Evolutionary conservation across 1,284 basidiomycete genomes (phyloP).

Genomic region (Phellopilus nigrolimitatus): DNA sequence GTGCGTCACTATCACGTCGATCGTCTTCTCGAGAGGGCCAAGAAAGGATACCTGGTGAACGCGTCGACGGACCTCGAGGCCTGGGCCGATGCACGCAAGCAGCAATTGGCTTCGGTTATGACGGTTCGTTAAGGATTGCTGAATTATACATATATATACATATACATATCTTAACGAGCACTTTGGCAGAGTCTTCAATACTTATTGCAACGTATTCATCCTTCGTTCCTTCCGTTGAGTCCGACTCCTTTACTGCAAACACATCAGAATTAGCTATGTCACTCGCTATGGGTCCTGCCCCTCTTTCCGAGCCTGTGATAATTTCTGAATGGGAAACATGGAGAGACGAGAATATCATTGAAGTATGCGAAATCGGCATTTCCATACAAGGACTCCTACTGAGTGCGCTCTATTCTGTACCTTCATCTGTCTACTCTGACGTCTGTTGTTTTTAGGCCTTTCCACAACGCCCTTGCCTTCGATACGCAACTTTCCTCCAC

Average conservation of each 20-base stretch:
- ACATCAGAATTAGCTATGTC: constrained; percentile 44
- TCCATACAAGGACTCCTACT: constrained; percentile 40
- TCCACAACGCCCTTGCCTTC: constrained; percentile 43
- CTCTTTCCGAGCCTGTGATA: constrained; percentile 29
- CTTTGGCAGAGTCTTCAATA: constrained; percentile 49
- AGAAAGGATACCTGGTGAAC: constrained; percentile 22
- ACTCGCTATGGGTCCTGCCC: constrained; percentile 29
- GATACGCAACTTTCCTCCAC: constrained; percentile 30
- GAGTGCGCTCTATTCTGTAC: constrained; percentile 30
- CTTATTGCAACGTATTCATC: constrained; percentile 61
- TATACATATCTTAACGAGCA: too few species aligned
- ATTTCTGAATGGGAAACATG: constrained; percentile 53
- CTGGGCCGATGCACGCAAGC: constrained; percentile 51
- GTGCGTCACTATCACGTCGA: constrained; percentile 13
- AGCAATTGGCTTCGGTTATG: constrained; percentile 58
- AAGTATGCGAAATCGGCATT: constrained; percentile 56
- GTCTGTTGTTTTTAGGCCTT: constrained; percentile 31
- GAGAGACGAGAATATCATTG: constrained; percentile 57
- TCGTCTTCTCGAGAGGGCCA: constrained; percentile 4
- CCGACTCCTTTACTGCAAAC: constrained; percentile 29
- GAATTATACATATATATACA: constrained; percentile 2
- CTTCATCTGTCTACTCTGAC: constrained; percentile 18
- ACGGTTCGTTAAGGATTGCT: constrained; percentile 38
- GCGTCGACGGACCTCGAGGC: constrained; percentile 38
- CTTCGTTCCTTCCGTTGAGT: constrained; percentile 34